Percentiles rank a stretch among this genome's conserved stretches.
These are phyloP conservation scores for Apostasia shenzhenica DNA, from an alignment of 106 monocot genomes.

Conservation along the genomic window DNA sequence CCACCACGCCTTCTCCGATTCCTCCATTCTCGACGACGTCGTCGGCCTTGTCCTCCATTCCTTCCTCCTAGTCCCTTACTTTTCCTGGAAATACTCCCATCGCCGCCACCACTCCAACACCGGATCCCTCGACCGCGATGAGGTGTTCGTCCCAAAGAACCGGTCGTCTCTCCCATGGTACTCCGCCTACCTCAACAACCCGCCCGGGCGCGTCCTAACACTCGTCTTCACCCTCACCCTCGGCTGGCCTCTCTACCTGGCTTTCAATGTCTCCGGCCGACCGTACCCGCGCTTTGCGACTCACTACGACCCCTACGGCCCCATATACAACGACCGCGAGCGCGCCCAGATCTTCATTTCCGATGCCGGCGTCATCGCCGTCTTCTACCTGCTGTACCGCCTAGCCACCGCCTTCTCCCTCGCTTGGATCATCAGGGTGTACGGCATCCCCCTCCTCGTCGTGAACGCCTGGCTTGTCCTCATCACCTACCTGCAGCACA, in stretches of 20 bases:
- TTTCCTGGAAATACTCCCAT: conserved; percentile 85
- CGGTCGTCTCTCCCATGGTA: conserved; percentile 36
- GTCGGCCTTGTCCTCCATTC: conserved; percentile 71
- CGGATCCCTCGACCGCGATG: conserved; percentile 55
- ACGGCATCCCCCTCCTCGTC: conserved; percentile 10
- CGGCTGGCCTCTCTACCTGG: conserved; percentile 65
- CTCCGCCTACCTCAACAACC: conserved; percentile 65
- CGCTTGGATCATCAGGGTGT: conserved; percentile 31
- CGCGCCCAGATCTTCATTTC: conserved; percentile 63
- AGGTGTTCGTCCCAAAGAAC: conserved; percentile 73
- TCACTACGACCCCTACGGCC: conserved; percentile 65
- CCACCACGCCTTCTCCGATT: conserved; percentile 76
- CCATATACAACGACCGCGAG: conserved; percentile 59
- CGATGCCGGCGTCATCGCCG: conserved; percentile 43
- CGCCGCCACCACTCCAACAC: conserved; percentile 87
- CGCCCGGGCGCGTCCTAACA: conserved; percentile 32
- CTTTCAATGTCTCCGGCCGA: conserved; percentile 58
- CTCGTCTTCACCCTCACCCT: conserved; percentile 40
- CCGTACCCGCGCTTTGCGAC: conserved; percentile 58
- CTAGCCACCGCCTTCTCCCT: conserved; percentile 22
- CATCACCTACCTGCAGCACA: conserved; percentile 77
- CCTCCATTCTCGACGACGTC: conserved; percentile 35
- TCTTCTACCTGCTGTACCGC: conserved; percentile 14
- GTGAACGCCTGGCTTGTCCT: not conserved
- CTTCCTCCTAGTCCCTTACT: conserved; percentile 68